These are phyloP conservation scores for Klebsormidium nitens DNA, from an alignment of 139 green algal species.

Conservation along the genomic window DNA sequence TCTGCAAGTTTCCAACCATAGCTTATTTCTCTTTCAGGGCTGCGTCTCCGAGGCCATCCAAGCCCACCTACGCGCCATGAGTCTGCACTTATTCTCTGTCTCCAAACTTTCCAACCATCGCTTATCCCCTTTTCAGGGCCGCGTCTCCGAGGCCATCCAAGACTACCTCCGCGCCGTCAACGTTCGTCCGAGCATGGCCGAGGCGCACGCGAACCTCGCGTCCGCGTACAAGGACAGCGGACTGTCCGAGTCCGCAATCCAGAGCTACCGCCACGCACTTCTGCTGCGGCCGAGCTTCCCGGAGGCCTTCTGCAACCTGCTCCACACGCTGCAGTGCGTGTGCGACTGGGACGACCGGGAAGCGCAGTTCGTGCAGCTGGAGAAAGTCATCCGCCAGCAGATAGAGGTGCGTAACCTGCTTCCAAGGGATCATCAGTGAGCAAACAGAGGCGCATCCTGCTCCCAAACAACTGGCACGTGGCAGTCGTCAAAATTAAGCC, in stretches of 20 bases:
- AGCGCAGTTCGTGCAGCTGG: slow-evolving; percentile 53
- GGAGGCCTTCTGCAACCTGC: slow-evolving; percentile 76
- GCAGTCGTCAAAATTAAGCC: too few relatives aligned
- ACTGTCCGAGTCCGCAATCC: slow-evolving; percentile 66
- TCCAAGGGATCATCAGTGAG: too few relatives aligned
- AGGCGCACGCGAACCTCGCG: slow-evolving; percentile 70
- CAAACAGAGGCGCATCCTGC: too few relatives aligned
- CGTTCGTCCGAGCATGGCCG: slow-evolving; percentile 58
- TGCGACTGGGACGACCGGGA: slow-evolving; percentile 76
- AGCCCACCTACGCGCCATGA: too few relatives aligned
- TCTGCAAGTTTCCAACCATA: too few relatives aligned
- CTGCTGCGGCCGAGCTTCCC: slow-evolving; percentile 63
- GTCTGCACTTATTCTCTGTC: too few relatives aligned
- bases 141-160: slow-evolving; percentile 64
- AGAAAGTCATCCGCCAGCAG: slow-evolving; percentile 54
- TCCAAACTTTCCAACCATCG: too few relatives aligned
- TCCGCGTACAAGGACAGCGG: slow-evolving; percentile 70
- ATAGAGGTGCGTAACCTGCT: neutral
- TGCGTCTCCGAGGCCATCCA: too few relatives aligned
- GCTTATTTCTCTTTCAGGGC: too few relatives aligned
- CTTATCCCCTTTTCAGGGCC: too few relatives aligned
- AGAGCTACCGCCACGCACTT: slow-evolving; percentile 62
- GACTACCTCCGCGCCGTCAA: slow-evolving; percentile 74
- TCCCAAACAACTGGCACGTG: too few relatives aligned
- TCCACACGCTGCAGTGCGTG: slow-evolving; percentile 75